A percentile compares a stretch with the other conserved stretches of the same genome.
Conservation (phyloP, 169 alveolate genomes). For the Cryptosporidium xiaoi region DNA sequence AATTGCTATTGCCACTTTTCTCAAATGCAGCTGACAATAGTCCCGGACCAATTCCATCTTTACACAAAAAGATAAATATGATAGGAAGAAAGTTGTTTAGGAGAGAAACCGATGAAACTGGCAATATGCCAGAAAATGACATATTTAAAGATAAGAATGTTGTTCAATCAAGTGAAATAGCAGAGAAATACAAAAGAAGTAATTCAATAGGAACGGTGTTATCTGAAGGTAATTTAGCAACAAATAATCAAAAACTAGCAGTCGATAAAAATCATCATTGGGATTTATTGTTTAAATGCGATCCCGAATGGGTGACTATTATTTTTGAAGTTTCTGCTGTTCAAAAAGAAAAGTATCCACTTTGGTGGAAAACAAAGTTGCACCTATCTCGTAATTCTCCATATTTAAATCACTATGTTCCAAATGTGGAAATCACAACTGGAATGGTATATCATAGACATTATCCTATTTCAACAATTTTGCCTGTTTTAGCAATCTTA, state of each 20-base stretch:
- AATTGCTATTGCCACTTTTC: constrained; percentile 39
- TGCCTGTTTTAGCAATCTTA: constrained; percentile 33
- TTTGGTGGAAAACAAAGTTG: constrained; percentile 68
- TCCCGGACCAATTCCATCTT: constrained; percentile 60
- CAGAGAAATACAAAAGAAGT: constrained; percentile 33
- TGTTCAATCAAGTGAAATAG: constrained; percentile 53
- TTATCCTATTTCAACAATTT: constrained; percentile 48
- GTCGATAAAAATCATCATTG: constrained; percentile 63
- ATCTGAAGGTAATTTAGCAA: constrained; percentile 1
- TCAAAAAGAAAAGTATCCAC: constrained; percentile 67
- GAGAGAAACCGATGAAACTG: constrained; percentile 1
- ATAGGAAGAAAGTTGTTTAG: constrained; percentile 45
- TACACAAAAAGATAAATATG: constrained; percentile 53
- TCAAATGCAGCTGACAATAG: constrained; percentile 17
- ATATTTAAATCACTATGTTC: constrained; percentile 58
- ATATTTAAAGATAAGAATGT: constrained; percentile 29
- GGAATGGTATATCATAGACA: constrained; percentile 65
- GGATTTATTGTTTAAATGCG: constrained; percentile 70
- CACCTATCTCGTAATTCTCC: constrained; percentile 43
- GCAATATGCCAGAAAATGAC: not conserved
- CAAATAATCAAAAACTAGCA: not conserved
- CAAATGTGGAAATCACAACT: constrained; percentile 59
- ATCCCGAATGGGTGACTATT: constrained; percentile 70
- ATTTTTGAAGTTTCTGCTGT: constrained; percentile 72
- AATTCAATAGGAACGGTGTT: constrained; percentile 38